These are phyloP conservation scores for Rosa hybrid DNA, from an alignment of 331 rosid genomes.

Conservation along the genomic window DNA sequence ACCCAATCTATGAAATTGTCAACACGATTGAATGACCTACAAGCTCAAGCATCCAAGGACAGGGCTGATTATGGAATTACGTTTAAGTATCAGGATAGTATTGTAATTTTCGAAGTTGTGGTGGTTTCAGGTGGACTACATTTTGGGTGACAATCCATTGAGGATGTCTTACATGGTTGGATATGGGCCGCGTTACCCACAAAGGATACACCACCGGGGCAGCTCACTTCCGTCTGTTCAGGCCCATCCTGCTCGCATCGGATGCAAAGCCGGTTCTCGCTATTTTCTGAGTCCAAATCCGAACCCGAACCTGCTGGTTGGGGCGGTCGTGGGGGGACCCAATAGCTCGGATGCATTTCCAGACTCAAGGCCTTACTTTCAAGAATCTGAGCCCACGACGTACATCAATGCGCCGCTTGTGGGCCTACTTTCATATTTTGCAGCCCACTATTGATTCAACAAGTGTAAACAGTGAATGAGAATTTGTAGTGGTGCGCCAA, in stretches of 20 bases:
- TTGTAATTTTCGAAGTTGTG: background rate
- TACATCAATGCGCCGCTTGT: constrained; percentile 84
- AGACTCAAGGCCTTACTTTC: constrained; percentile 84
- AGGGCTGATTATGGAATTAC: background rate
- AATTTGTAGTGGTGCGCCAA: constrained; percentile 55
- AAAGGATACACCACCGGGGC: constrained; percentile 82
- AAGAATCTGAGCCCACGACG: constrained; percentile 91
- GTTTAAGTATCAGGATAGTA: background rate
- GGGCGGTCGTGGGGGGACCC: constrained; percentile 92
- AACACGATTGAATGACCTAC: constrained; percentile 13
- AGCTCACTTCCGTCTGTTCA: constrained; percentile 77
- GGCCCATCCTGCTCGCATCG: constrained; percentile 74
- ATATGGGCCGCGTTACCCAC: constrained; percentile 83
- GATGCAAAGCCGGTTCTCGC: constrained; percentile 78
- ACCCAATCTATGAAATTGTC: constrained; percentile 10
- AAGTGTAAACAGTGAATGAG: background rate
- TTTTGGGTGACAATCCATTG: constrained; percentile 88
- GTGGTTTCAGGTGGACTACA: constrained; percentile 74
- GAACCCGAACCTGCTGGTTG: constrained; percentile 72
- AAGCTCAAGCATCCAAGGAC: constrained; percentile 7
- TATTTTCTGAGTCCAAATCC: constrained; percentile 71
- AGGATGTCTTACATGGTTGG: constrained; percentile 99
- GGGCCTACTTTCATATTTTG: constrained; percentile 87
- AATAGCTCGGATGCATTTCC: constrained; percentile 75
- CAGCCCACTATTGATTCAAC: constrained; percentile 65